phyloP scores from a whole-genome alignment of 2,329 filamentous ascomycete genomes.

The Akanthomyces lecanii region DNA sequence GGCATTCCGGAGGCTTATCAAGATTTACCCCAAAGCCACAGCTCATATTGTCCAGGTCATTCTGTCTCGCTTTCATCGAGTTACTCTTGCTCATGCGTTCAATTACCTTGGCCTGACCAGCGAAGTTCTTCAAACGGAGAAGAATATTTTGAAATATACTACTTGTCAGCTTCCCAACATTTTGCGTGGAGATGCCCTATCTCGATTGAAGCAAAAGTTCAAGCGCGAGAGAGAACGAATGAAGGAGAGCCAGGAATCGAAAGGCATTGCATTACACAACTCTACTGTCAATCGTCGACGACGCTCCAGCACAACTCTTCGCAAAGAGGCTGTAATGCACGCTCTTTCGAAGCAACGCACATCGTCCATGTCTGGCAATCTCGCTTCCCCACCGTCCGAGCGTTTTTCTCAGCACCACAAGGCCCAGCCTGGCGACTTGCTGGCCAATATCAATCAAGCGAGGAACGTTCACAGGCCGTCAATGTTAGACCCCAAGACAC shows the following conservation, averaged over 20 bases:
- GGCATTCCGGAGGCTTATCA: constrained; percentile 86
- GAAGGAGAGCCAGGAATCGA: constrained; percentile 70
- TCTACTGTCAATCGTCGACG: constrained; percentile 60
- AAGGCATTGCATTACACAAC: constrained; percentile 95
- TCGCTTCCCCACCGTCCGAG: constrained; percentile 34
- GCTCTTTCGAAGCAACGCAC: constrained; percentile 51
- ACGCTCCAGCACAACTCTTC: constrained; percentile 67
- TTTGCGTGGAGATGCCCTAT: constrained; percentile 75
- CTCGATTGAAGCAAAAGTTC: constrained; percentile 90
- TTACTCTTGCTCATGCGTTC: constrained; percentile 91
- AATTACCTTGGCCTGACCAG: constrained; percentile 88
- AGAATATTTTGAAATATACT: constrained; percentile 89
- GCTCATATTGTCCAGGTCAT: constrained; percentile 98
- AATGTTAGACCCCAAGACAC: constrained; percentile 33
- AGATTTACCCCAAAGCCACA: constrained; percentile 92
- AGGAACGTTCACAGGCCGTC: constrained; percentile 49
- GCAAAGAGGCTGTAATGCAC: constrained; percentile 75
- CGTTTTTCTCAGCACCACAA: constrained; percentile 43
- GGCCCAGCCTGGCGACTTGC: constrained; percentile 70
- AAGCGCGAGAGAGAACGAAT: constrained; percentile 76
- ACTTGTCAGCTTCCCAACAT: constrained; percentile 88
- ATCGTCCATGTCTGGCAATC: constrained; percentile 39
- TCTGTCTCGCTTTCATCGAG: constrained; percentile 85
- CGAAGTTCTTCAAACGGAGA: constrained; percentile 89
- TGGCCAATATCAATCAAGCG: constrained; percentile 71